These are phyloP conservation scores for Candida neerlandica DNA, from an alignment of 1,139 yeast genomes.

Conservation along the genomic window DNA sequence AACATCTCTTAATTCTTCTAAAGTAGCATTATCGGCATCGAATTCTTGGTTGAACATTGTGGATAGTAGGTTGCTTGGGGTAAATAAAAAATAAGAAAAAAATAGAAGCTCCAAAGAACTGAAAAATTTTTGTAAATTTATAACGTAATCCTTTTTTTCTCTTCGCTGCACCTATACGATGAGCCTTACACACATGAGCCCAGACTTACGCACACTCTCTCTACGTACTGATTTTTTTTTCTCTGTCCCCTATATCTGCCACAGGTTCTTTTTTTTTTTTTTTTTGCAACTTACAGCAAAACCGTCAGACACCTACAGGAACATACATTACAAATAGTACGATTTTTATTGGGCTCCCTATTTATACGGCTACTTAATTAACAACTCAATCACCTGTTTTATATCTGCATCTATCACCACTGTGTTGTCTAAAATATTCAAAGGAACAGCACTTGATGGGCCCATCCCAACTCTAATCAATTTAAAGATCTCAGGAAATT, in stretches of 20 bases:
- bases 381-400: conserved; percentile 3
- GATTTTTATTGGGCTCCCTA: not conserved
- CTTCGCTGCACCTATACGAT: not conserved
- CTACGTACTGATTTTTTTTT: too few species aligned
- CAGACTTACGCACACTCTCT: too few species aligned
- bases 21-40: conserved; percentile 52
- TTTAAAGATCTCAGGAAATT: conserved; percentile 7
- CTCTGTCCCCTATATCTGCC: too few species aligned
- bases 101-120: not conserved
- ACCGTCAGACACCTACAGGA: not conserved
- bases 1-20: conserved; percentile 73
- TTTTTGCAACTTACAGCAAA: conserved; percentile 5
- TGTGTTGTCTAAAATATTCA: conserved; percentile 2
- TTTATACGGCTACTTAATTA: not conserved
- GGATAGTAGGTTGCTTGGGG: conserved; percentile 14
- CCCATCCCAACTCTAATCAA: conserved; percentile 11
- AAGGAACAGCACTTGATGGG: conserved; percentile 9
- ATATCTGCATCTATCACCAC: conserved; percentile 11
- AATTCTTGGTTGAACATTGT: conserved; percentile 28
- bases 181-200: too few species aligned
- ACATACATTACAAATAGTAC: not conserved
- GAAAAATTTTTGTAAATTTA: conserved; percentile 1
- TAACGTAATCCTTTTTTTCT: not conserved
- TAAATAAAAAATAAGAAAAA: not conserved
- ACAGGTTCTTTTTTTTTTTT: not conserved